Conservation (phyloP, 2,329 filamentous ascomycete genomes). For the Coniosporium tulheliwenetii region DNA sequence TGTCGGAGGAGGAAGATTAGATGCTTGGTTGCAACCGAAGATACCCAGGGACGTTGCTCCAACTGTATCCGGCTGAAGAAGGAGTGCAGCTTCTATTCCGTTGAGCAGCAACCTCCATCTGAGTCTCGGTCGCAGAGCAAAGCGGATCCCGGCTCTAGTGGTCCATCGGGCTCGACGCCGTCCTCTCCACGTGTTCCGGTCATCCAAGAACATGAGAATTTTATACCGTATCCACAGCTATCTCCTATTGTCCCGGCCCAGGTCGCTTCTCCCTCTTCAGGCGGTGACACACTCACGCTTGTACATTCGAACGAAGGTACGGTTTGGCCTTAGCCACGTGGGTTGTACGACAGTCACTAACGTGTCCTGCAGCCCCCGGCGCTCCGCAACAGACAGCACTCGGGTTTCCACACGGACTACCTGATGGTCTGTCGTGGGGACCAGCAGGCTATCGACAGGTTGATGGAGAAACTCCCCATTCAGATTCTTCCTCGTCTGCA, state of each 20-base stretch:
- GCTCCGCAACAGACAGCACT: neutral
- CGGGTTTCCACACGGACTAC: neutral
- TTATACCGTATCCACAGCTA: slow-evolving; percentile 15
- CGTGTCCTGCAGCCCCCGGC: neutral
- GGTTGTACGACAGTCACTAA: neutral
- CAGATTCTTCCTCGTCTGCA: neutral
- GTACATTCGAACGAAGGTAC: neutral
- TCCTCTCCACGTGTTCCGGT: slow-evolving; percentile 28
- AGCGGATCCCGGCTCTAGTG: slow-evolving; percentile 23
- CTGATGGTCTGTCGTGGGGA: neutral
- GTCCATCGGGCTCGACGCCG: slow-evolving; percentile 30
- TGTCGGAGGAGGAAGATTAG: slow-evolving; percentile 88
- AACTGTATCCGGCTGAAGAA: slow-evolving; percentile 93
- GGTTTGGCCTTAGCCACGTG: neutral
- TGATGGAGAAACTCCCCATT: neutral
- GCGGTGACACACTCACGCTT: neutral
- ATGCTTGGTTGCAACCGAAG: slow-evolving; percentile 63
- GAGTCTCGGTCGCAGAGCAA: slow-evolving; percentile 32
- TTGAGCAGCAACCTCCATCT: slow-evolving; percentile 55
- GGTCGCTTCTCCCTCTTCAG: neutral
- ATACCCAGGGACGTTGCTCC: slow-evolving; percentile 61
- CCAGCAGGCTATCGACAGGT: neutral
- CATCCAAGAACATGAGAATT: slow-evolving; percentile 11
- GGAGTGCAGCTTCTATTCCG: slow-evolving; percentile 82
- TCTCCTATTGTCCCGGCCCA: neutral